A percentile compares a stretch with the other conserved stretches of the same genome.
Evolutionary conservation across 306 rosid species (phyloP).

Genomic region (Betula pendula): DNA sequence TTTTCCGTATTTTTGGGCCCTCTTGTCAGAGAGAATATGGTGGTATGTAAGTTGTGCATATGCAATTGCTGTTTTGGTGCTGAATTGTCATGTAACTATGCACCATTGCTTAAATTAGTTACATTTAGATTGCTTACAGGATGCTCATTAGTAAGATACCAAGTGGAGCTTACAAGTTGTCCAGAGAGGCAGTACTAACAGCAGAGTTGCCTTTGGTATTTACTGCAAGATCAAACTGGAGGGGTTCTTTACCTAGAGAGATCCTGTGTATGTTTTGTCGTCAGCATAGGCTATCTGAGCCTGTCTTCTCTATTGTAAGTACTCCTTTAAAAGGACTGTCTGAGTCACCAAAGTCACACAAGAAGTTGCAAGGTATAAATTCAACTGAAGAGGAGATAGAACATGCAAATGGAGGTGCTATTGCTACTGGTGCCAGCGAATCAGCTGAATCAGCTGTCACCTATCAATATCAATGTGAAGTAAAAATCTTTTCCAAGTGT

Average conservation of each 20-base stretch:
- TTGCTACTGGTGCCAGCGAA: slow-evolving; percentile 38
- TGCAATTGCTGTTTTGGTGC: slow-evolving; percentile 8
- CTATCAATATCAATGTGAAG: slow-evolving; percentile 65
- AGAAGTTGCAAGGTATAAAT: slow-evolving; percentile 50
- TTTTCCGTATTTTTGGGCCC: not conserved
- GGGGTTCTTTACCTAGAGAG: slow-evolving; percentile 83
- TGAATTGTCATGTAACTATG: slow-evolving; percentile 11
- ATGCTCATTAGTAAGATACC: slow-evolving; percentile 85
- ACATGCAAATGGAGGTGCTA: slow-evolving; percentile 36
- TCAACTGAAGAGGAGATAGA: slow-evolving; percentile 36
- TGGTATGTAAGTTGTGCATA: slow-evolving; percentile 20
- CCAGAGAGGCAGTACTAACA: slow-evolving; percentile 73
- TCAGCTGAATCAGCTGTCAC: slow-evolving; percentile 40
- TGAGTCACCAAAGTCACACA: slow-evolving; percentile 47
- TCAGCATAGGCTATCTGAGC: slow-evolving; percentile 79
- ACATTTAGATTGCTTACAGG: slow-evolving; percentile 50
- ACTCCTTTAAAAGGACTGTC: slow-evolving; percentile 42
- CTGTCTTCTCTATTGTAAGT: slow-evolving; percentile 47
- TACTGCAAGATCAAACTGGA: slow-evolving; percentile 82
- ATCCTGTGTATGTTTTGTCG: slow-evolving; percentile 79
- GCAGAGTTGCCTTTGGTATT: slow-evolving; percentile 75
- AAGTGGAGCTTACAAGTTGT: slow-evolving; percentile 77
- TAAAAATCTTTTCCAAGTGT: slow-evolving; percentile 59
- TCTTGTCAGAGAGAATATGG: not conserved
- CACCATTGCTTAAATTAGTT: slow-evolving; percentile 31